Evolutionary conservation across 441 rosid genomes (phyloP), one percentile per base, ranked within the genome.

Genomic region (Raphanus hybrid): DNA sequence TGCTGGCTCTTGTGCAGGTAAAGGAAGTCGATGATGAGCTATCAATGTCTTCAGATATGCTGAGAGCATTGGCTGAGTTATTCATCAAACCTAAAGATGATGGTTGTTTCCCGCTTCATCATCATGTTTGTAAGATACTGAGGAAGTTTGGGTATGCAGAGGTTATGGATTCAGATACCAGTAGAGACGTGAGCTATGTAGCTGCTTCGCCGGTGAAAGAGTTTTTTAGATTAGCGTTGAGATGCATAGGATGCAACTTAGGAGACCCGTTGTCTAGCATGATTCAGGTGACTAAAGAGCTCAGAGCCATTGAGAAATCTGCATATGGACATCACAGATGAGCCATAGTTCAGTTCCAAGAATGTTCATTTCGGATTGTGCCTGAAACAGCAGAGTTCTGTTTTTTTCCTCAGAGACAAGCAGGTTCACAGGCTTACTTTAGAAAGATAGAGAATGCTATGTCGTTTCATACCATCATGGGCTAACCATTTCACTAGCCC

Each of bases 1-100:
- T 27, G 39, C 34, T 60, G 2, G 18, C 64, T 26, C 64, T 23
- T 10, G 62, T 20, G n/a, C 62, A 11, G 32, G 32, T 20, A 58
- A 58, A 52, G 58, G 89, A 2, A 90, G 92, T 54, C 83, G 86
- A 2, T 90, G 91, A 82, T 71, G 94, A 11, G 91, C 92, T 0
- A 84, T 87, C 58, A 15, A 6, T 52, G n/a, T 76, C 58, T 62
- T 4, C 73, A 6, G 73, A 45, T 52, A 72, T 87, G 57, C 60
- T 85, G 43, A 77, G 75, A 27, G 84, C 79, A 62, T 73, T 20
- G 8, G 63, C 57, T 43, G 81, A 71, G 15, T 48, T 78, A 18
- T 78, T 58, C 10, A 52, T 52, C 4, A 15, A 7, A 2, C 23
- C 58, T 52, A 9, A 15, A 15, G 58, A 15, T 52, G 58, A 52